Base-by-base conservation (phyloP, 306 rosid species). In the Castanea sativa region DNA sequence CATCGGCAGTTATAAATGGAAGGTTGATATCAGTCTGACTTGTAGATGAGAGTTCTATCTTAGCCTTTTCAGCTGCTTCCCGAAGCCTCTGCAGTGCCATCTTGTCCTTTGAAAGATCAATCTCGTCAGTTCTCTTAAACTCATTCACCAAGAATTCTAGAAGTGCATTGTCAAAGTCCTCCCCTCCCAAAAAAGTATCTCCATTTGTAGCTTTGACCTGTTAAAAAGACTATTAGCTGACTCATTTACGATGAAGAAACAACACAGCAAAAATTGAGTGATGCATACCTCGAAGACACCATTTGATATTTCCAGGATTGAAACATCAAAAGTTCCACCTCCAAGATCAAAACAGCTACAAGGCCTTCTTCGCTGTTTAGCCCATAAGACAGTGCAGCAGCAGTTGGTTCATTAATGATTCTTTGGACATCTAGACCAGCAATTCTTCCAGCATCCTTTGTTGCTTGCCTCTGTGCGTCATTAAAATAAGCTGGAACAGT, bases 261-360 rank as follows among this genome's bases (percentile, higher is more conserved):
- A 23, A 60, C 33, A 21, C 4, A 60, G 23, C 67, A 60, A 60
- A 25, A 21, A 21, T 9, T 15, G 27, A 60, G 16, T 49, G 16
- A 49, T 49, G 53, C 53, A 49, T 79, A 92, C 98, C 97, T 94
- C 98, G 77, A 94, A 94, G 73, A 94, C 98, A 76, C 98, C 98
- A 83, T 90, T 92, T 19, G 98, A 94, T 59, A 94, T 94, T 87
- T 94, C 98, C 55, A 92, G 77, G 84, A 94, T 92, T 82, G 98
- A 94, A 38, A 94, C 98, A 87, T 94, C 98, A 82, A 94, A 94
- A 14, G 98, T 94, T 76, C 98, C 98, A 83, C 98, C 98, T 13
- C 98, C 98, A 73, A 94, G 98, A 80, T 94, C 98, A 80, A 94
- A 29, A 94, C 98, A 1, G 98, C 98, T 61, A 94, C 92, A 6